Conservation (phyloP, 129 eudicot species). For the Calendula officinalis region DNA sequence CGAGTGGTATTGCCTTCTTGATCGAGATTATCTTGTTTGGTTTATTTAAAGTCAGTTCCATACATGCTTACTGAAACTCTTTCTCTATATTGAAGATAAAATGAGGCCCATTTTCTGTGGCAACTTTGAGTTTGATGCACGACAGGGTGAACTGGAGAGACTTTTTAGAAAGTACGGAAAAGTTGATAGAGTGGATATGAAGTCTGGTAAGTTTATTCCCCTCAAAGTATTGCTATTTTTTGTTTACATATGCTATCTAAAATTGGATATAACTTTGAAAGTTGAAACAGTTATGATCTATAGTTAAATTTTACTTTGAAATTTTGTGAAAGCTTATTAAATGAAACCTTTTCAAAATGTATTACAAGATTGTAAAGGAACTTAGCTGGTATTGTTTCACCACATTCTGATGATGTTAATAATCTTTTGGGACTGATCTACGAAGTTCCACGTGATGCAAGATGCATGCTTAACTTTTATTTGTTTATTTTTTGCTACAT, state of each 20-base stretch:
- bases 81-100: slow-evolving; percentile 26
- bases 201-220: slow-evolving; percentile 57
- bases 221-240: neutral
- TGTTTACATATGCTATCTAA: slow-evolving; percentile 6
- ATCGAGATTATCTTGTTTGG: neutral
- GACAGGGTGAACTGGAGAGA: slow-evolving; percentile 79
- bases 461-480: neutral
- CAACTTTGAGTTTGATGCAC: slow-evolving; percentile 76
- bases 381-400: neutral
- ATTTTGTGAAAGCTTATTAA: slow-evolving; percentile 4
- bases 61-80: slow-evolving; percentile 1
- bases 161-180: slow-evolving; percentile 80
- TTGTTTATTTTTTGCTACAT: slow-evolving; percentile 1
- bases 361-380: neutral
- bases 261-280: neutral
- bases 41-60: neutral
- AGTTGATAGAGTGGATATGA: slow-evolving; percentile 88
- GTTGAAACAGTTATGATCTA: neutral
- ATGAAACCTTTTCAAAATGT: neutral
- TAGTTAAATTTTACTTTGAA: neutral
- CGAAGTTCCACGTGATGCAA: no score
- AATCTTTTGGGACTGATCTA: neutral
- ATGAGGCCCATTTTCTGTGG: slow-evolving; percentile 92
- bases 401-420: neutral
- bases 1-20: neutral